Percentiles rank a stretch among this genome's conserved stretches.
phyloP scores from a whole-genome alignment of 2,329 filamentous ascomycete genomes.

The Pestalotiopsis sp. region DNA sequence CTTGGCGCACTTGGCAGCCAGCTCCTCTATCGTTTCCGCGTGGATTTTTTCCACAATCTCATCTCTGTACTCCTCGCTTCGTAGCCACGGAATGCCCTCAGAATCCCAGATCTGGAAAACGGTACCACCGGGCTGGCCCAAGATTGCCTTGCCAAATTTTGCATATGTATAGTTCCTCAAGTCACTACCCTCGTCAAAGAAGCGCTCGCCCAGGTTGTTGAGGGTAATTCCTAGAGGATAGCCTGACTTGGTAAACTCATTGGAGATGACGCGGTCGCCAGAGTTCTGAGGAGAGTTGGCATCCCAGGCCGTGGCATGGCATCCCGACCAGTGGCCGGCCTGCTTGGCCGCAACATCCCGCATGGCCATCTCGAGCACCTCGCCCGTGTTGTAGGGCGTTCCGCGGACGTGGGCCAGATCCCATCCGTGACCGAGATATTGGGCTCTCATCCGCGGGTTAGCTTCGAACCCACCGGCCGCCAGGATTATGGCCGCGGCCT shows the following conservation, averaged over 20 bases:
- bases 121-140: constrained; percentile 57
- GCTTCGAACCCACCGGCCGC: constrained; percentile 68
- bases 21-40: constrained; percentile 53
- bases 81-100: constrained; percentile 51
- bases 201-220: constrained; percentile 59
- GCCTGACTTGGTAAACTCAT: constrained; percentile 70
- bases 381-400: constrained; percentile 66
- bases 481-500: constrained; percentile 43
- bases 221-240: constrained; percentile 70
- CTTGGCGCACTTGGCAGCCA: constrained; percentile 51
- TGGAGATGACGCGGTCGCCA: constrained; percentile 62
- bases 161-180: constrained; percentile 71
- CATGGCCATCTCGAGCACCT: constrained; percentile 56
- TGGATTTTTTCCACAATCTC: constrained; percentile 57
- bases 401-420: constrained; percentile 64
- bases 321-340: constrained; percentile 64
- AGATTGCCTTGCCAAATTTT: constrained; percentile 63
- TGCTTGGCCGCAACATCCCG: constrained; percentile 49
- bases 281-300: constrained; percentile 56
- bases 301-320: constrained; percentile 68
- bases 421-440: constrained; percentile 61
- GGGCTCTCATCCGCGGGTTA: constrained; percentile 56
- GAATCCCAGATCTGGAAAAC: constrained; percentile 70
- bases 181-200: constrained; percentile 69
- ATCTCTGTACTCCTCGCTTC: constrained; percentile 63